These are phyloP conservation scores for Oldenlandia corymbosa DNA, from an alignment of 257 asterid species.

Conservation along the genomic window DNA sequence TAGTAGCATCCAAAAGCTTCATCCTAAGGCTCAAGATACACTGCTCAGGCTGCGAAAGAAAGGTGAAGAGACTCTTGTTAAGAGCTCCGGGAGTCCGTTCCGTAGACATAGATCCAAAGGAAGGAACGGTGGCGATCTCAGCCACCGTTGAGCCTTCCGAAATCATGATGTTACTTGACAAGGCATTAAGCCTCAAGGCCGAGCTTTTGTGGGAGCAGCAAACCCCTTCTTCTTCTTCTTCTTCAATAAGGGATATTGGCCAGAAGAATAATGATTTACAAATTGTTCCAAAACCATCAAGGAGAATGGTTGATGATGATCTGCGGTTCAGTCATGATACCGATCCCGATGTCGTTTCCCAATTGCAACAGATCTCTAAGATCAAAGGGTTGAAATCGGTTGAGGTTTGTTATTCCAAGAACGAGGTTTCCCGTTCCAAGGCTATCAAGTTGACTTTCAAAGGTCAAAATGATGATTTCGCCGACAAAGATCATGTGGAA, in stretches of 20 bases:
- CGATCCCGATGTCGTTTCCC: conserved; percentile 7
- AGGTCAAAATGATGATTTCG: not conserved
- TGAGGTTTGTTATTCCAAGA: conserved; percentile 8
- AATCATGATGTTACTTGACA: conserved; percentile 16
- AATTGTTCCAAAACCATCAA: not conserved
- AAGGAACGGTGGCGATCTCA: conserved; percentile 12
- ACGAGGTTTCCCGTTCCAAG: conserved; percentile 9
- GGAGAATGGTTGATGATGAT: conserved; percentile 4
- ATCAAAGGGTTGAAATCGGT: conserved; percentile 6
- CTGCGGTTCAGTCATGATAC: not conserved
- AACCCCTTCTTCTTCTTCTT: not conserved
- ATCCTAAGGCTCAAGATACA: conserved; percentile 20
- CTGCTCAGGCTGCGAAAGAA: conserved; percentile 18
- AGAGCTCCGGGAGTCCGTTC: conserved; percentile 12
- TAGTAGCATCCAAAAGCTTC: conserved; percentile 17
- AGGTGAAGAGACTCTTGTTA: conserved; percentile 5
- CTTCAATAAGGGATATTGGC: too few relatives aligned
- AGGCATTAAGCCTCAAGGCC: conserved; percentile 19
- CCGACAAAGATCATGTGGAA: not conserved
- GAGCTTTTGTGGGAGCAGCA: conserved; percentile 21
- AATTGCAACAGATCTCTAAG: conserved; percentile 2
- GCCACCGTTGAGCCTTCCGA: conserved; percentile 24
- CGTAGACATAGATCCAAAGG: conserved; percentile 10
- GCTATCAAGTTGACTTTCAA: conserved; percentile 6
- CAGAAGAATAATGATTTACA: not conserved